Evolutionary conservation across 257 asterid species (phyloP).

Genomic region (Solanum chmielewskii): DNA sequence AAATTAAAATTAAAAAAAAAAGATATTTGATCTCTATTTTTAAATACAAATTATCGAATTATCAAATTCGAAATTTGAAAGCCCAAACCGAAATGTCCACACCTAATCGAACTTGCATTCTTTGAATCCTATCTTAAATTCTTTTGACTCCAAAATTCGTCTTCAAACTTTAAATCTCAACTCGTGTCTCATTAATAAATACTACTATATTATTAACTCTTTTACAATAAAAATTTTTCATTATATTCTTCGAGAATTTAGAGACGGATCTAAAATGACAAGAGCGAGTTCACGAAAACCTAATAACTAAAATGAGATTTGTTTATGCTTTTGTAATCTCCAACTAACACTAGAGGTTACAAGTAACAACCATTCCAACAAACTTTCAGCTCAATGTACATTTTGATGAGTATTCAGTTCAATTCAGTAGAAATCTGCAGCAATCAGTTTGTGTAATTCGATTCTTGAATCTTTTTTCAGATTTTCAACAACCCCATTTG

Average conservation of each 20-base stretch:
- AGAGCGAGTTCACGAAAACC: not conserved
- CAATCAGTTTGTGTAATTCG: not conserved
- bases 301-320: not conserved
- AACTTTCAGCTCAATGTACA: not conserved
- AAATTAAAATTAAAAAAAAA: too few relatives aligned
- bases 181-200: not conserved
- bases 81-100: too few relatives aligned
- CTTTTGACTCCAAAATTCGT: not conserved
- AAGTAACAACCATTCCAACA: not conserved
- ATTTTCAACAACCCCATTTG: not conserved
- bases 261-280: not conserved
- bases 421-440: not conserved
- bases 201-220: not conserved
- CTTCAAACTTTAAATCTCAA: not conserved
- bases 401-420: not conserved
- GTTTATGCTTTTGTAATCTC: not conserved
- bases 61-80: too few relatives aligned
- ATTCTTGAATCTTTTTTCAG: not conserved
- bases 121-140: not conserved
- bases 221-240: too few relatives aligned
- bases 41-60: too few relatives aligned
- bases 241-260: too few relatives aligned
- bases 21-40: too few relatives aligned
- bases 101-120: too few relatives aligned
- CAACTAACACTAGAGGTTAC: not conserved